These are phyloP conservation scores for Plantago rigida DNA, from an alignment of 305 asterid species.

Conservation along the genomic window DNA sequence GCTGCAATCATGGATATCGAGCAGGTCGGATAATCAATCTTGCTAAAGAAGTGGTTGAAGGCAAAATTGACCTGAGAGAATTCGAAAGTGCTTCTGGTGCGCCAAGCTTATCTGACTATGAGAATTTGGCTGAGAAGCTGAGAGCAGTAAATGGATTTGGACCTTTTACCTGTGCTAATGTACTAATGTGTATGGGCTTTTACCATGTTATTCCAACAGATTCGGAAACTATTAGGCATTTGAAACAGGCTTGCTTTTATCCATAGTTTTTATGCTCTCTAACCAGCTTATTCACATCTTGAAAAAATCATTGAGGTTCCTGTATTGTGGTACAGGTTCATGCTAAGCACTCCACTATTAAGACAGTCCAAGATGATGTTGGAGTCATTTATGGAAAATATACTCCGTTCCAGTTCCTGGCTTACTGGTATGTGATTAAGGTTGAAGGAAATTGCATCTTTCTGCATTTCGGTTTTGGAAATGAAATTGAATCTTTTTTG, in stretches of 20 bases:
- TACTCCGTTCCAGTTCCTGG: conserved; percentile 74
- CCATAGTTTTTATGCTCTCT: neutral
- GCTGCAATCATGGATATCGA: conserved; percentile 71
- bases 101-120: conserved; percentile 37
- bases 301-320: neutral
- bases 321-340: conserved; percentile 48
- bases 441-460: neutral
- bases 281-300: neutral
- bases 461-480: conserved; percentile 9
- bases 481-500: conserved; percentile 5
- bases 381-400: conserved; percentile 57
- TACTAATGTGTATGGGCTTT: conserved; percentile 77
- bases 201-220: conserved; percentile 80
- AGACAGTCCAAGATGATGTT: conserved; percentile 45
- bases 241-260: conserved; percentile 44
- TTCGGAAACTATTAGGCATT: conserved; percentile 75
- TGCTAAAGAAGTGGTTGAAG: conserved; percentile 52
- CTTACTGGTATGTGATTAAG: conserved; percentile 49
- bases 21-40: conserved; percentile 63
- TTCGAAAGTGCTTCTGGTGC: conserved; percentile 38
- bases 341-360: conserved; percentile 33
- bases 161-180: conserved; percentile 71
- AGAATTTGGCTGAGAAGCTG: conserved; percentile 46
- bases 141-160: conserved; percentile 67
- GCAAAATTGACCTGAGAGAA: conserved; percentile 44